A percentile compares a stretch with the other conserved stretches of the same genome.
phyloP scores from a whole-genome alignment of 805 yeast genomes.

The Saccharomycopsis olivae region DNA sequence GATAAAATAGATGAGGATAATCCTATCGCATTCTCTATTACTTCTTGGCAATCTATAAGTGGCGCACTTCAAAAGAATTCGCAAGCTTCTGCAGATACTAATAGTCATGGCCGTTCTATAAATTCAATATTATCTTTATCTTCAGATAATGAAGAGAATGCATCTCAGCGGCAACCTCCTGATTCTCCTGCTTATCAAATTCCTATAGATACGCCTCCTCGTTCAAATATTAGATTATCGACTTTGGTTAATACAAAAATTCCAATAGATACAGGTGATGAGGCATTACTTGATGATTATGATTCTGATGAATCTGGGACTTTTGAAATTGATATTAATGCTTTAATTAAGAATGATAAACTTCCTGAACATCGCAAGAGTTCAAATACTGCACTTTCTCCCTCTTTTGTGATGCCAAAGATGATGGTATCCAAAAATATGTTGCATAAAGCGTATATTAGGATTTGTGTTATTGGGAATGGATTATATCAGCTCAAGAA shows the following conservation, averaged over 20 bases:
- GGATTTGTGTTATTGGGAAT: slow-evolving; percentile 16
- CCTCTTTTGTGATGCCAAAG: slow-evolving; percentile 17
- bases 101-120: slow-evolving; percentile 6
- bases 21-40: slow-evolving; percentile 12
- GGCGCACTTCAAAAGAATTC: slow-evolving; percentile 2
- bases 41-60: slow-evolving; percentile 16
- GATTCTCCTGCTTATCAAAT: not conserved
- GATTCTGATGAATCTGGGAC: slow-evolving; percentile 18
- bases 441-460: not conserved
- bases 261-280: not conserved
- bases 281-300: not conserved
- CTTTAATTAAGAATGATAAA: slow-evolving; percentile 3
- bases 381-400: not conserved
- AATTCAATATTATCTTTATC: slow-evolving; percentile 16
- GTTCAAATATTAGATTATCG: not conserved
- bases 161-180: not conserved
- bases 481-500: slow-evolving; percentile 8
- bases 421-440: slow-evolving; percentile 9
- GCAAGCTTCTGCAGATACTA: slow-evolving; percentile 5
- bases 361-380: too few relatives aligned
- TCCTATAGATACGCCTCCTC: not conserved
- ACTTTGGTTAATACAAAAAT: not conserved
- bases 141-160: slow-evolving; percentile 14
- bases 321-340: slow-evolving; percentile 17
- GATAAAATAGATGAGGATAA: not conserved